phyloP scores from a whole-genome alignment of 306 rosid genomes.

The Dicorynia guianensis region DNA sequence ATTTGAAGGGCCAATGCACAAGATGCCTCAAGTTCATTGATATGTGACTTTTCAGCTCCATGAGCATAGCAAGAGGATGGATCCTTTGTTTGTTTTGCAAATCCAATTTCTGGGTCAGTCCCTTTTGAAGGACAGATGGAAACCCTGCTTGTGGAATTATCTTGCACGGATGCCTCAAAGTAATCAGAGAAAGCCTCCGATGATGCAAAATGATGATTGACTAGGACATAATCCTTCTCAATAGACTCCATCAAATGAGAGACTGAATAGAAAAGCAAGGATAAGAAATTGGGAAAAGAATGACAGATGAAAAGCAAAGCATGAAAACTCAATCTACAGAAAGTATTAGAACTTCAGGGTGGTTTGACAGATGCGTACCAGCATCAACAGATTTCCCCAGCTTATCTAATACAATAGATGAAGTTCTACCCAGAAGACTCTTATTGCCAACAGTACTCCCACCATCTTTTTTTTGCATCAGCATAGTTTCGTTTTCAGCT shows the following conservation, averaged over 20 bases:
- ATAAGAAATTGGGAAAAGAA: slow-evolving; percentile 31
- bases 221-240: slow-evolving; percentile 84
- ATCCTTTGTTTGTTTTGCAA: slow-evolving; percentile 46
- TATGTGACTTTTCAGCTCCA: slow-evolving; percentile 41
- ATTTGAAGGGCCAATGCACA: slow-evolving; percentile 52
- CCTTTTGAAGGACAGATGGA: slow-evolving; percentile 48
- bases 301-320: slow-evolving; percentile 10
- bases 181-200: slow-evolving; percentile 68
- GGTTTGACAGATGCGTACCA: slow-evolving; percentile 47
- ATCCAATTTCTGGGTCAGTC: slow-evolving; percentile 48
- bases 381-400: slow-evolving; percentile 47
- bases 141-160: slow-evolving; percentile 44
- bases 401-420: slow-evolving; percentile 44
- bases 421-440: slow-evolving; percentile 41
- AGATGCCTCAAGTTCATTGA: slow-evolving; percentile 41
- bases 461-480: slow-evolving; percentile 38
- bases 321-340: slow-evolving; percentile 29
- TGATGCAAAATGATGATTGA: slow-evolving; percentile 64
- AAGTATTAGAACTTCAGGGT: slow-evolving; percentile 61
- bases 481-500: slow-evolving; percentile 31
- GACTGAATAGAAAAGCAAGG: slow-evolving; percentile 51
- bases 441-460: slow-evolving; percentile 40
- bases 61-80: slow-evolving; percentile 41
- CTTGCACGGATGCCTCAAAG: slow-evolving; percentile 58
- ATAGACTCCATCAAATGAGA: slow-evolving; percentile 80